Evolutionary conservation across 1,284 basidiomycete genomes (phyloP).

Genomic region (Serendipita sp.): DNA sequence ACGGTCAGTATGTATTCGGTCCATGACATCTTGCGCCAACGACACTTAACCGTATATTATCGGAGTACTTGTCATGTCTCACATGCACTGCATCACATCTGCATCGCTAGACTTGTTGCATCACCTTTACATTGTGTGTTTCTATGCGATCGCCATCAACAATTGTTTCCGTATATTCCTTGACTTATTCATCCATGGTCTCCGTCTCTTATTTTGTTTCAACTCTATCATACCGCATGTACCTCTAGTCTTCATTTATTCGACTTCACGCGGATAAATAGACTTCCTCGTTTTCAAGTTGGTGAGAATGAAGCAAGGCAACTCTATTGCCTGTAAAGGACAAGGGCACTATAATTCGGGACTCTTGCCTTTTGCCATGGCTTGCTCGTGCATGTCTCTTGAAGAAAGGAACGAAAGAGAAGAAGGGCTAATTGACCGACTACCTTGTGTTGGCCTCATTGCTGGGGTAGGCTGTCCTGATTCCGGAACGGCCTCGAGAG

Average conservation of each 20-base stretch:
- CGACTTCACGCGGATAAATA: background rate
- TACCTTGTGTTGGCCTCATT: background rate
- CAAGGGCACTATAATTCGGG: background rate
- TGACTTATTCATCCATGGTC: background rate
- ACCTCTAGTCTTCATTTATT: slow-evolving; percentile 10
- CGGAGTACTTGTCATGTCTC: background rate
- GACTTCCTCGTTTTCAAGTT: background rate
- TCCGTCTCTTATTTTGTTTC: slow-evolving; percentile 12
- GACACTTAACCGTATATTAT: background rate
- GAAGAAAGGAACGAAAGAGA: background rate
- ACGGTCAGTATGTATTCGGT: background rate
- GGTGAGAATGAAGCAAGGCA: background rate
- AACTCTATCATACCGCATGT: slow-evolving; percentile 10
- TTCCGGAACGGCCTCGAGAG: background rate
- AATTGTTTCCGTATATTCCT: background rate
- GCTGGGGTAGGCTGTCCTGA: background rate
- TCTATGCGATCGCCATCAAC: background rate
- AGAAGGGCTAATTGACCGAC: background rate
- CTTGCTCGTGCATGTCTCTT: background rate
- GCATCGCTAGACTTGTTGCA: slow-evolving; percentile 6
- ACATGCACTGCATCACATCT: background rate
- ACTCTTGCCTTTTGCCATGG: background rate
- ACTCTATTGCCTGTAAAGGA: background rate
- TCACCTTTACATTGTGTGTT: slow-evolving; percentile 7
- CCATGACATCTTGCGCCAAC: background rate